phyloP scores from a whole-genome alignment of 164 flowering plant species.

The Saururus chinensis region DNA sequence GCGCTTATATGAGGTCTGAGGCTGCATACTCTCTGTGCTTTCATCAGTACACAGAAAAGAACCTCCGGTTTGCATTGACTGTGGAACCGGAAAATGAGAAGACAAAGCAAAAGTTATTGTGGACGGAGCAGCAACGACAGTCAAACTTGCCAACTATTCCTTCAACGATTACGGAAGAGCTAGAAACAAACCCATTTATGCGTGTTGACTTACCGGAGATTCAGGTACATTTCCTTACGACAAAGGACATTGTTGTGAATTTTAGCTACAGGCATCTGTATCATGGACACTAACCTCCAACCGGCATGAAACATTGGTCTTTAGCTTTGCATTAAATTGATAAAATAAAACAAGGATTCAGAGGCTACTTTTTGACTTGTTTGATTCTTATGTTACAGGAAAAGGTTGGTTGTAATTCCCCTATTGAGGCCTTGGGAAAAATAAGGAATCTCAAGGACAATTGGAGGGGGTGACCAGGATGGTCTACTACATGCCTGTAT shows the following conservation, averaged over 20 bases:
- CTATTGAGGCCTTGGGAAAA: conserved; percentile 57
- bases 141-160: conserved; percentile 75
- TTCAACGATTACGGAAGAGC: conserved; percentile 75
- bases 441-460: conserved; percentile 66
- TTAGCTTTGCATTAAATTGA: no score
- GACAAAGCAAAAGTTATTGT: conserved; percentile 51
- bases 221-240: conserved; percentile 36
- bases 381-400: conserved; percentile 28
- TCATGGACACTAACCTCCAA: no score
- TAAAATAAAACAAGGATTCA: no score
- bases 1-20: no score
- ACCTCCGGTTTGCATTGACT: conserved; percentile 79
- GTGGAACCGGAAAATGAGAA: conserved; percentile 75
- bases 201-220: conserved; percentile 70
- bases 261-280: no score
- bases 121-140: conserved; percentile 70
- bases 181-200: conserved; percentile 88
- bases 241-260: no score
- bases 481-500: neutral
- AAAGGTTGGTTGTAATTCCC: conserved; percentile 42
- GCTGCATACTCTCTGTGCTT: no score
- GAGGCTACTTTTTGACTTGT: neutral
- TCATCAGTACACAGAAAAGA: conserved; percentile 85
- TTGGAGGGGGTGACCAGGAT: conserved; percentile 56
- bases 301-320: neutral